Conservation (phyloP, 148 eudicot genomes). For the Fagopyrum tataricum region DNA sequence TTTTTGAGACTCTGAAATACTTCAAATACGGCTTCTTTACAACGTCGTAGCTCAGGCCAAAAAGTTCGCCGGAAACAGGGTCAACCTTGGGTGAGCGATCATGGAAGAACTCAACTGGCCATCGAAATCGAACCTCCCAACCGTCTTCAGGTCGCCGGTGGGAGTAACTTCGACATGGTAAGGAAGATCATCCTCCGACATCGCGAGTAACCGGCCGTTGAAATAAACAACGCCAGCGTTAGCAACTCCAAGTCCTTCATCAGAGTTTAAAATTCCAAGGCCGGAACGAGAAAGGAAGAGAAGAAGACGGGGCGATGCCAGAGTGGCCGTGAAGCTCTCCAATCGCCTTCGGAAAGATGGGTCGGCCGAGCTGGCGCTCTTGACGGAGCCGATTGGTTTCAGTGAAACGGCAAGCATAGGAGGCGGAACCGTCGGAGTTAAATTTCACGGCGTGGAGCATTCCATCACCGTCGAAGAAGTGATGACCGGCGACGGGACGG, state of each 20-base stretch:
- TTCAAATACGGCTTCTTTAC: conserved; percentile 32
- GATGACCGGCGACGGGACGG: conserved; percentile 23
- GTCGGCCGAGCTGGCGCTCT: conserved; percentile 23
- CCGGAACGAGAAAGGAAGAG: conserved; percentile 31
- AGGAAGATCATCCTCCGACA: conserved; percentile 50
- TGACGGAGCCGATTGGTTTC: conserved; percentile 30
- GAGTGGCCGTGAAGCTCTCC: conserved; percentile 45
- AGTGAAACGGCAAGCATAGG: conserved; percentile 36
- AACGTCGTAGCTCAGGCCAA: conserved; percentile 34
- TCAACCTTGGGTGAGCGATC: conserved; percentile 42
- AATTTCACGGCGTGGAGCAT: conserved; percentile 38
- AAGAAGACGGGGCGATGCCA: conserved; percentile 28
- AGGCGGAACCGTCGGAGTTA: conserved; percentile 15
- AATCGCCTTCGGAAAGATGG: conserved; percentile 37
- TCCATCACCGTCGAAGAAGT: conserved; percentile 30
- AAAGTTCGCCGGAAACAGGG: conserved; percentile 32
- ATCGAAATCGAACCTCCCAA: conserved; percentile 25
- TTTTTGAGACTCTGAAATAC: conserved; percentile 23
- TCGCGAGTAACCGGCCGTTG: conserved; percentile 33
- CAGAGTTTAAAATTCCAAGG: conserved; percentile 25
- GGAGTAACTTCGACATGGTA: conserved; percentile 25
- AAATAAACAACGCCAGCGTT: conserved; percentile 43
- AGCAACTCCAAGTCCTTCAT: conserved; percentile 33
- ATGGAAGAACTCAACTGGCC: conserved; percentile 21
- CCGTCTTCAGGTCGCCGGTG: conserved; percentile 26